Evolutionary conservation across 306 rosid species (phyloP).

Genomic region (Fragaria iinumae): DNA sequence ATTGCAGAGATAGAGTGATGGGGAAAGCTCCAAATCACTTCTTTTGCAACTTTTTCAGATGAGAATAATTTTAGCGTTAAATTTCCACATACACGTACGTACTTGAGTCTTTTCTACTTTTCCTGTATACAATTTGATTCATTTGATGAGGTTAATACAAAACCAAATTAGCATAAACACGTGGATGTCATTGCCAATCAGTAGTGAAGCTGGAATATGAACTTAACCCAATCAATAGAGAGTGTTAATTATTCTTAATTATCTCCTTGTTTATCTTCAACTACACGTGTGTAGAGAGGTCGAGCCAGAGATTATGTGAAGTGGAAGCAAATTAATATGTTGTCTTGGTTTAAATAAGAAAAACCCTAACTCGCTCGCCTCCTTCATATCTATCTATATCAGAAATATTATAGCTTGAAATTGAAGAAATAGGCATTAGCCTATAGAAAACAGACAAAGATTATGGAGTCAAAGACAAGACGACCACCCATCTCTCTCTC

Average conservation of each 20-base stretch:
- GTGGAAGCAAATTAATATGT: conserved; percentile 68
- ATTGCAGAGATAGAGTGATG: neutral
- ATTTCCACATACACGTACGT: neutral
- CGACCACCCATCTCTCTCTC: conserved; percentile 26
- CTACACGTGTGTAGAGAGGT: conserved; percentile 51
- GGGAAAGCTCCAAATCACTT: conserved; percentile 43
- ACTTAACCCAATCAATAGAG: conserved; percentile 25
- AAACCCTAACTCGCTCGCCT: neutral
- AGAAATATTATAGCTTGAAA: conserved; percentile 40
- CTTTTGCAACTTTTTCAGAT: conserved; percentile 30
- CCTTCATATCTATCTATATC: no score
- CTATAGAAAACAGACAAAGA: conserved; percentile 26
- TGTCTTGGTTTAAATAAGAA: conserved; percentile 55
- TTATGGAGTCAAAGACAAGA: conserved; percentile 90
- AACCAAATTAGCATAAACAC: conserved; percentile 9
- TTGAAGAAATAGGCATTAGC: conserved; percentile 47
- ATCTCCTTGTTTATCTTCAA: conserved; percentile 43
- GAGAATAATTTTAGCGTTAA: conserved; percentile 20
- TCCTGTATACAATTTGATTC: neutral
- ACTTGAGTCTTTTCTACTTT: conserved; percentile 22
- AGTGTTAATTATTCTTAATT: conserved; percentile 23
- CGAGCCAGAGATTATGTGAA: conserved; percentile 63
- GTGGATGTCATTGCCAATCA: conserved; percentile 39
- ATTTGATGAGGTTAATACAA: neutral
- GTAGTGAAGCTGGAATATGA: conserved; percentile 13